Conservation (phyloP, 2,329 filamentous ascomycete genomes). For the Aspergillus japonicus region DNA sequence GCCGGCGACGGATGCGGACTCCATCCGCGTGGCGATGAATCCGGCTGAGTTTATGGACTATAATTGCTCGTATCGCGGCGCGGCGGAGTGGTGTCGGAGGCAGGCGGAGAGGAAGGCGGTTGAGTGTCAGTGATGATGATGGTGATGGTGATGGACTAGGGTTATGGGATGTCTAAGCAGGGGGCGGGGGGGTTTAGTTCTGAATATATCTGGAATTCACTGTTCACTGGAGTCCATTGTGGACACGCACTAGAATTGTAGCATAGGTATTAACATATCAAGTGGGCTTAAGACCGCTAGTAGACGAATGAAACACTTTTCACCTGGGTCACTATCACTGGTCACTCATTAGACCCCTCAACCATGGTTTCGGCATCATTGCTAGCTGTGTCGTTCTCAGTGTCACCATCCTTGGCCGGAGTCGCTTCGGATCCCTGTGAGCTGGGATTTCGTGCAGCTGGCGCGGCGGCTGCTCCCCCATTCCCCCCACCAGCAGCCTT, state of each 20-base stretch:
- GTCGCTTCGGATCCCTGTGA: neutral
- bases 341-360: neutral
- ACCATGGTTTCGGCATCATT: neutral
- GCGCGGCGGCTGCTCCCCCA: constrained; percentile 1
- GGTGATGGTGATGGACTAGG: no score
- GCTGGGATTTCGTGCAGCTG: neutral
- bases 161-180: no score
- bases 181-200: no score
- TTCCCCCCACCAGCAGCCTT: constrained; percentile 15
- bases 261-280: no score
- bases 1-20: neutral
- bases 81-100: constrained; percentile 10
- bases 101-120: neutral
- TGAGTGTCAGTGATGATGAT: no score
- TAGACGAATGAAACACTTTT: neutral
- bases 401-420: neutral
- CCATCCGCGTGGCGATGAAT: constrained; percentile 30
- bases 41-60: constrained; percentile 22
- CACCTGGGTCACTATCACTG: neutral
- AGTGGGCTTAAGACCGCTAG: no score
- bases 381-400: neutral
- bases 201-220: no score
- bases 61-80: constrained; percentile 18
- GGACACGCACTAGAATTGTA: no score
- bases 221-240: no score